Evolutionary conservation across 441 rosid species (phyloP).

Genomic region (Rhodomyrtus psidioides): DNA sequence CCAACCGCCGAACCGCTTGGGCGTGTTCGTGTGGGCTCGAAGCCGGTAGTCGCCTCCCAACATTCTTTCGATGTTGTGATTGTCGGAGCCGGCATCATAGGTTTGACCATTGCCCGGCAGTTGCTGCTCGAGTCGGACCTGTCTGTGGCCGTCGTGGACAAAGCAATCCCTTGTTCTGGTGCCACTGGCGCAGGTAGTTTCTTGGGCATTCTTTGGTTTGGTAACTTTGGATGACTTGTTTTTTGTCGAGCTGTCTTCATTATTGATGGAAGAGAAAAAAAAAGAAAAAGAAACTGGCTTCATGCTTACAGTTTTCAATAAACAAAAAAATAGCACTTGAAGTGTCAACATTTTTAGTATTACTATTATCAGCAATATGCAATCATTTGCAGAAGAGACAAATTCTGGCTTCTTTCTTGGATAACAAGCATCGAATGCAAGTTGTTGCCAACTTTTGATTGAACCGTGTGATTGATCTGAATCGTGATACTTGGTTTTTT

Average conservation of each 20-base stretch:
- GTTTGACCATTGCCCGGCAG: slow-evolving; percentile 73
- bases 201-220: not conserved
- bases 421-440: not conserved
- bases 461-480: not conserved
- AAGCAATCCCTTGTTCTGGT: slow-evolving; percentile 81
- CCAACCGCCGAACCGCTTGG: slow-evolving; percentile 1
- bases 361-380: not conserved
- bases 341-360: not conserved
- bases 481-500: not conserved
- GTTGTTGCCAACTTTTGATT: not conserved
- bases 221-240: not conserved
- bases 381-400: not conserved
- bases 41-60: slow-evolving; percentile 20
- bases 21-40: not conserved
- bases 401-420: not conserved
- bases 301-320: not conserved
- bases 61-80: slow-evolving; percentile 61
- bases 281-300: not conserved
- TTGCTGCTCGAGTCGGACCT: slow-evolving; percentile 63
- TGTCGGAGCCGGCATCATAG: slow-evolving; percentile 85
- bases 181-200: slow-evolving; percentile 90
- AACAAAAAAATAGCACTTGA: not conserved
- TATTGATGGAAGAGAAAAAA: not conserved
- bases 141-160: slow-evolving; percentile 82
- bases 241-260: not conserved